Conservation (phyloP, 371 early-diverging fungal species). For the Rhizopus delemar region DNA sequence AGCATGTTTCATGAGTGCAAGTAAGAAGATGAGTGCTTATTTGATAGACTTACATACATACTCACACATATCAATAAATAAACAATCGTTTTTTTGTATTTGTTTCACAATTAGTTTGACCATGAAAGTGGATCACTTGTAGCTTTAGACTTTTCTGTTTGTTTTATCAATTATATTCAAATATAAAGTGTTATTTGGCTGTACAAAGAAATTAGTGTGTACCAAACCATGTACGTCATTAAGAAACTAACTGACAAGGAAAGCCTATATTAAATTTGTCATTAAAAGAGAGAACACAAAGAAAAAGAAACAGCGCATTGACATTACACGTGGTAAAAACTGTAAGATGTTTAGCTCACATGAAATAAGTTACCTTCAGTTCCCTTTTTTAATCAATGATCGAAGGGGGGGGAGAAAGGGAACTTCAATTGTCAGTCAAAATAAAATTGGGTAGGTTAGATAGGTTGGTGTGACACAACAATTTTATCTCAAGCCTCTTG, state of each 20-base stretch:
- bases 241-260: too few species aligned
- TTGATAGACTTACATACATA: not conserved
- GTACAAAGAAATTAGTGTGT: too few species aligned
- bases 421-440: not conserved
- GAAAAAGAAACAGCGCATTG: not conserved
- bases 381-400: slow-evolving; percentile 7
- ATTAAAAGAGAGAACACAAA: too few species aligned
- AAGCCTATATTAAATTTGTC: too few species aligned
- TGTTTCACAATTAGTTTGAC: too few species aligned
- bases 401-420: not conserved
- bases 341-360: not conserved
- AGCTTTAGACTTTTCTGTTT: too few species aligned
- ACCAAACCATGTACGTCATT: too few species aligned
- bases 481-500: not conserved
- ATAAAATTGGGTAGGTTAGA: slow-evolving; percentile 22
- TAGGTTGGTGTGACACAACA: slow-evolving; percentile 16
- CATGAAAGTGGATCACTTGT: too few species aligned
- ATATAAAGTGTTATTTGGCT: too few species aligned
- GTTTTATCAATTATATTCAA: too few species aligned
- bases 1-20: not conserved
- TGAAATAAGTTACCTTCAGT: not conserved
- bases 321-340: not conserved
- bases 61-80: too few species aligned
- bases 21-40: not conserved
- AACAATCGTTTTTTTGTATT: too few species aligned